phyloP scores from a whole-genome alignment of 768 basidiomycete species.

The Mycena maculata region DNA sequence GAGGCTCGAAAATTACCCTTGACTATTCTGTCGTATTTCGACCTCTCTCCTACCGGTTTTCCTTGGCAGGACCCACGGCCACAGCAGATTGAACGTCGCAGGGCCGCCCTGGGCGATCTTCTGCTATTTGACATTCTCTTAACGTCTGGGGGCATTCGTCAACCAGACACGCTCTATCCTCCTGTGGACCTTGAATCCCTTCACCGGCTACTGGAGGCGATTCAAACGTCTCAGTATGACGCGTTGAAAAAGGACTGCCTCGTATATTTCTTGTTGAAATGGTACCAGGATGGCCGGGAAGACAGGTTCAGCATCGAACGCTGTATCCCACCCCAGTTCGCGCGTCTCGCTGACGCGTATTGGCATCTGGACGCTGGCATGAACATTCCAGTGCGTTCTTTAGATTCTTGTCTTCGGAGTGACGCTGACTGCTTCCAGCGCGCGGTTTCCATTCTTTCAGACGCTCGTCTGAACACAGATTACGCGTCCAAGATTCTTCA shows the following conservation, averaged over 20 bases:
- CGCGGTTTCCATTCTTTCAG: conserved; percentile 79
- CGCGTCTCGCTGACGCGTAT: conserved; percentile 83
- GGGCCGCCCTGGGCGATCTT: conserved; percentile 68
- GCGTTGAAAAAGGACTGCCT: conserved; percentile 83
- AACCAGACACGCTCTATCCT: conserved; percentile 75
- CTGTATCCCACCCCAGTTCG: conserved; percentile 82
- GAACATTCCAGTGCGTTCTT: conserved; percentile 67
- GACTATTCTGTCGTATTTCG: conserved; percentile 57
- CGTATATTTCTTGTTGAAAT: conserved; percentile 84
- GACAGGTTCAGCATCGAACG: conserved; percentile 60
- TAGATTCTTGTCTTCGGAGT: background rate
- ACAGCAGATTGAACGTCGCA: conserved; percentile 70
- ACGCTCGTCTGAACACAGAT: conserved; percentile 79
- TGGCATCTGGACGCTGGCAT: conserved; percentile 82
- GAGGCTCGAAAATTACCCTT: background rate
- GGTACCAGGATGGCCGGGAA: conserved; percentile 76
- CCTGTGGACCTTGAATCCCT: conserved; percentile 68
- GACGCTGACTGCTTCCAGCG: conserved; percentile 51
- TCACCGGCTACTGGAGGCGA: conserved; percentile 67
- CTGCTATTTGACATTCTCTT: conserved; percentile 84
- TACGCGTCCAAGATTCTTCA: conserved; percentile 83
- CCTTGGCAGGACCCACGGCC: conserved; percentile 67
- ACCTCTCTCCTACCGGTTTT: conserved; percentile 62
- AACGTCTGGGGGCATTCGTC: conserved; percentile 67
- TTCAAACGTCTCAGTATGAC: conserved; percentile 74